Conservation (phyloP, 495 filamentous ascomycete species). For the Aspergillus diversus region DNA sequence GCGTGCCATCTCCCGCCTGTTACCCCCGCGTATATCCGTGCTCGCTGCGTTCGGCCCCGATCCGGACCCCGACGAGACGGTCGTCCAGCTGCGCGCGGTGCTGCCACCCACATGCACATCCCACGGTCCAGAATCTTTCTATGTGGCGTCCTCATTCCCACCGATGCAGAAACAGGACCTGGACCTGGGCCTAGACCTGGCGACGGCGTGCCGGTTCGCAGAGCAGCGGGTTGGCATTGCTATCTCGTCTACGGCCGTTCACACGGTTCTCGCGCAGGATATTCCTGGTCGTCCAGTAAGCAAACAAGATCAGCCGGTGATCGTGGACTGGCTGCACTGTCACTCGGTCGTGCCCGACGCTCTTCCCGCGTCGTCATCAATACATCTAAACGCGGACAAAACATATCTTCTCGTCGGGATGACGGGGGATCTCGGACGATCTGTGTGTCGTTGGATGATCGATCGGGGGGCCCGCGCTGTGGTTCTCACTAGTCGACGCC, state of each 20-base stretch:
- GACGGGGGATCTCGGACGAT: constrained; percentile 32
- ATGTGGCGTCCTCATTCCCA: not conserved
- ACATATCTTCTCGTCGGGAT: constrained; percentile 33
- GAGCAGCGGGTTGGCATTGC: no score
- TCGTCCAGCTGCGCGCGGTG: not conserved
- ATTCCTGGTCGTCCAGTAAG: no score
- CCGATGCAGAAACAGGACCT: not conserved
- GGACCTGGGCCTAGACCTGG: no score
- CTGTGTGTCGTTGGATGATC: constrained; percentile 31
- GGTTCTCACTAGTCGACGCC: constrained; percentile 51
- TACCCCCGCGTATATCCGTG: constrained; percentile 3
- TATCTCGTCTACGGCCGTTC: no score
- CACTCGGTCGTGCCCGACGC: constrained; percentile 10
- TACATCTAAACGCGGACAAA: constrained; percentile 26
- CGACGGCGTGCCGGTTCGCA: no score
- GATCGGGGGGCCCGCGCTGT: constrained; percentile 22
- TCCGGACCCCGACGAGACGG: not conserved
- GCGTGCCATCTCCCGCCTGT: not conserved
- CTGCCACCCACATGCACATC: not conserved
- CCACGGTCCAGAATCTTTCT: no score
- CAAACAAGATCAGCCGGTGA: no score
- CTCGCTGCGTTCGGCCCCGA: not conserved
- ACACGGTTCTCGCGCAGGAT: no score
- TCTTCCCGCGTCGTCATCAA: constrained; percentile 15
- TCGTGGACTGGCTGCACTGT: constrained; percentile 24